Conservation (phyloP, 2,329 filamentous ascomycete species). For the Capronia coronata region DNA sequence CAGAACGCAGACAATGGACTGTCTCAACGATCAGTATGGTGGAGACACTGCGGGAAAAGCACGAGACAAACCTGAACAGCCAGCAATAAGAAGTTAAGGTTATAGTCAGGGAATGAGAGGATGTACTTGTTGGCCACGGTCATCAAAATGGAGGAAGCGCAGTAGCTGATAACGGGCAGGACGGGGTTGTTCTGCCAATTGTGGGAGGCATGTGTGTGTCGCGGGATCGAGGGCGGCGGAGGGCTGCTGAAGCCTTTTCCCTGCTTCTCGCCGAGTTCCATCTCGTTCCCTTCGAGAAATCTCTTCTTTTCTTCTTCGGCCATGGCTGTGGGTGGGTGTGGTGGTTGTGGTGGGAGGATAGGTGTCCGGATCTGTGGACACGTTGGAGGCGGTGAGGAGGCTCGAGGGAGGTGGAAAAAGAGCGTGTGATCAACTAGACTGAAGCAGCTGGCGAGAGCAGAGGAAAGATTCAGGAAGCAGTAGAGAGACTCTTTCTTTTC, state of each 20-base stretch:
- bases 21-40: slow-evolving; percentile 21
- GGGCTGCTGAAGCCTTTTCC: slow-evolving; percentile 42
- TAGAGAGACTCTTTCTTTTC: not conserved
- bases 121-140: slow-evolving; percentile 99
- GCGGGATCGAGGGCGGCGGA: slow-evolving; percentile 35
- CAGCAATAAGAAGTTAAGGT: slow-evolving; percentile 93
- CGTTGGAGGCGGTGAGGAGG: not conserved
- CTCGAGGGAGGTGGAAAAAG: too few species aligned
- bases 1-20: slow-evolving; percentile 84
- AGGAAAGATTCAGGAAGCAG: not conserved
- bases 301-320: slow-evolving; percentile 79
- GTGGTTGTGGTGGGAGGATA: not conserved
- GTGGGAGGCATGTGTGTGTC: slow-evolving; percentile 35
- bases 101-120: slow-evolving; percentile 82
- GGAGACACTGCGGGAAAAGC: not conserved
- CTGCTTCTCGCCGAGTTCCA: slow-evolving; percentile 61
- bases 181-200: slow-evolving; percentile 67
- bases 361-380: not conserved
- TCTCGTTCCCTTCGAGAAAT: slow-evolving; percentile 54
- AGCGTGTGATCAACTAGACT: not conserved
- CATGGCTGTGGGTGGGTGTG: slow-evolving; percentile 52
- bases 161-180: slow-evolving; percentile 82
- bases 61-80: slow-evolving; percentile 71
- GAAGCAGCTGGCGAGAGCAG: not conserved
- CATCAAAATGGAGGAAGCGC: slow-evolving; percentile 95